phyloP scores from a whole-genome alignment of 2,329 filamentous ascomycete genomes.

The Sclerotinia trifoliorum region DNA sequence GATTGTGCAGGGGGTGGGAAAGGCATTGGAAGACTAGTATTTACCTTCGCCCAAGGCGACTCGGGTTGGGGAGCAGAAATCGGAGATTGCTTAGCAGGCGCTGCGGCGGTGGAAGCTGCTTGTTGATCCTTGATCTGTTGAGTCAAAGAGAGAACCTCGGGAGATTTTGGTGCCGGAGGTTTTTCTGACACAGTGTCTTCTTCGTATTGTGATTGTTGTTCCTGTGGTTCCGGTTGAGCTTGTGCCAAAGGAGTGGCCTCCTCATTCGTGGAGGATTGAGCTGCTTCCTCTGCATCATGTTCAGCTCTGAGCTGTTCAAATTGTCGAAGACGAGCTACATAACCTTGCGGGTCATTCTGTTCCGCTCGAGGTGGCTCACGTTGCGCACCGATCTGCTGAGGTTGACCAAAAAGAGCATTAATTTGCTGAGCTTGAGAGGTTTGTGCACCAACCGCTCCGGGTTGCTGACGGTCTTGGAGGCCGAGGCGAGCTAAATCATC shows the following conservation, averaged over 20 bases:
- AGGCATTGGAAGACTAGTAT: conserved; percentile 71
- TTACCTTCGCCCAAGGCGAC: conserved; percentile 58
- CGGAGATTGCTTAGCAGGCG: conserved; percentile 57
- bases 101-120: conserved; percentile 45
- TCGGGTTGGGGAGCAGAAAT: conserved; percentile 46
- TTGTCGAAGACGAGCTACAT: conserved; percentile 67
- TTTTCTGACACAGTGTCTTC: conserved; percentile 24
- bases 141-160: conserved; percentile 66
- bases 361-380: conserved; percentile 60
- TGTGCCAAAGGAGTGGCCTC: conserved; percentile 36
- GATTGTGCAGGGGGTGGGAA: conserved; percentile 67
- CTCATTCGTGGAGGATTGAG: conserved; percentile 33
- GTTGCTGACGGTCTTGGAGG: conserved; percentile 42
- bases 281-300: conserved; percentile 56
- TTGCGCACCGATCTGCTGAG: conserved; percentile 31
- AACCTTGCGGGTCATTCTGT: conserved; percentile 59
- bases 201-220: conserved; percentile 26
- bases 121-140: conserved; percentile 72
- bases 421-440: conserved; percentile 38
- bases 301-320: conserved; percentile 78
- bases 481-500: conserved; percentile 73
- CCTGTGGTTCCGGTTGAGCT: conserved; percentile 27
- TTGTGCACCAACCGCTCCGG: conserved; percentile 30
- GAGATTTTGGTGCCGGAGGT: conserved; percentile 35
- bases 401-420: conserved; percentile 35